These are phyloP conservation scores for Spergularia bocconei DNA, from an alignment of 148 eudicot species.

Conservation along the genomic window DNA sequence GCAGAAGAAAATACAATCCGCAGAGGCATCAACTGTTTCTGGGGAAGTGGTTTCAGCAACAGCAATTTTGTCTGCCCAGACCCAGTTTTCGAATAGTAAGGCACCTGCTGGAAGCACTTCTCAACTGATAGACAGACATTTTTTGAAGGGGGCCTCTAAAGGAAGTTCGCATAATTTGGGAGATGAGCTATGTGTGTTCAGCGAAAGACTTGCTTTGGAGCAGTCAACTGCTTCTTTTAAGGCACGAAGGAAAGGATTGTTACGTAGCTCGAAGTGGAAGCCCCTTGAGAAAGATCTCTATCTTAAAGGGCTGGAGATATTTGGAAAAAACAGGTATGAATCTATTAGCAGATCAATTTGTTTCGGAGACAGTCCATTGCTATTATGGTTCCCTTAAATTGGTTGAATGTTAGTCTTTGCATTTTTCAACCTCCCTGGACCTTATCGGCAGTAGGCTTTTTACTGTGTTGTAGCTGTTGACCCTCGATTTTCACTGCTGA, in stretches of 20 bases:
- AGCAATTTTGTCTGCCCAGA: conserved; percentile 21
- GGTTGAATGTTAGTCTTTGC: too few relatives aligned
- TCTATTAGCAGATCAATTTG: background rate
- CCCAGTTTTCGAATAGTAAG: conserved; percentile 10
- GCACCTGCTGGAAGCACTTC: conserved; percentile 6
- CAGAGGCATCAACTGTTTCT: conserved; percentile 9
- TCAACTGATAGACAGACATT: conserved; percentile 13
- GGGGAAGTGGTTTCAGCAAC: conserved; percentile 22
- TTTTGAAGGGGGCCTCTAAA: background rate
- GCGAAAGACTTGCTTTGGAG: conserved; percentile 24
- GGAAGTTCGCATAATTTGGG: conserved; percentile 16
- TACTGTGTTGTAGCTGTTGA: background rate
- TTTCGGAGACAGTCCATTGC: background rate
- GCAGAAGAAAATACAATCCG: conserved; percentile 30
- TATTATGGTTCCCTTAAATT: background rate
- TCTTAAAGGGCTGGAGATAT: conserved; percentile 80
- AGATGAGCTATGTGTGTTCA: conserved; percentile 29
- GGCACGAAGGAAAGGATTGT: conserved; percentile 24
- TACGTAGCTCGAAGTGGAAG: conserved; percentile 52
- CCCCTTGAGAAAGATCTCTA: conserved; percentile 81
- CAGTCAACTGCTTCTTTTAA: conserved; percentile 29
- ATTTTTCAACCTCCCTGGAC: too few relatives aligned
- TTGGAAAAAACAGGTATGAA: conserved; percentile 84
- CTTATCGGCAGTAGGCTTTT: background rate
- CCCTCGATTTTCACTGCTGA: background rate